phyloP scores from a whole-genome alignment of 208 protist genomes.

The Porcisia hertigi region DNA sequence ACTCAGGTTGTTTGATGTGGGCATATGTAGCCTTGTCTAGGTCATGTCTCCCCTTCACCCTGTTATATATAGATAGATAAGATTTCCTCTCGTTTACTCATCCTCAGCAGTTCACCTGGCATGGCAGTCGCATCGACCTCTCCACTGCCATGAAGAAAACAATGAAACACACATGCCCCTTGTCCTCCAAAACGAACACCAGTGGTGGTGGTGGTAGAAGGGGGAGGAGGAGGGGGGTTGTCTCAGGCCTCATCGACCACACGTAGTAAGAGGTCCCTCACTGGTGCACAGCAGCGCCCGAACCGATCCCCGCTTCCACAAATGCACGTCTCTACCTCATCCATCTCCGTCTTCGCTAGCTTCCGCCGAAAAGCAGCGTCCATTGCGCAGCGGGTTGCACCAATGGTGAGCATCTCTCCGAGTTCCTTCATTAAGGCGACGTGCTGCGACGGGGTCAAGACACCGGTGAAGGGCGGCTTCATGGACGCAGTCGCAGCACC shows the following conservation, averaged over 20 bases:
- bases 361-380: conserved; percentile 36
- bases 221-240: neutral
- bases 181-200: too few relatives aligned
- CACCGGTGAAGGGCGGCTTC: neutral
- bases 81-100: too few relatives aligned
- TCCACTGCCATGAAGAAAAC: too few relatives aligned
- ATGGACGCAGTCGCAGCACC: neutral
- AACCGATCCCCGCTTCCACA: conserved; percentile 58
- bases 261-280: conserved; percentile 36
- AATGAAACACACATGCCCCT: too few relatives aligned
- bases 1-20: neutral
- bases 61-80: too few relatives aligned
- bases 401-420: conserved; percentile 36
- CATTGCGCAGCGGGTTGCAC: conserved; percentile 51
- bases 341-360: conserved; percentile 24
- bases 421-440: conserved; percentile 29
- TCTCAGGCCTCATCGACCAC: neutral
- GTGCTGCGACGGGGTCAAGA: conserved; percentile 14
- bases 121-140: too few relatives aligned
- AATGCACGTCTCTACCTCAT: conserved; percentile 23
- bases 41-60: neutral
- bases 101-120: too few relatives aligned
- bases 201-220: too few relatives aligned
- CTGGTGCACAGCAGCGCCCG: conserved; percentile 39
- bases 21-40: neutral